A percentile compares a stretch with the other conserved stretches of the same genome.
Evolutionary conservation across 2,329 filamentous ascomycete genomes (phyloP).

Genomic region (Cordyceps militaris): DNA sequence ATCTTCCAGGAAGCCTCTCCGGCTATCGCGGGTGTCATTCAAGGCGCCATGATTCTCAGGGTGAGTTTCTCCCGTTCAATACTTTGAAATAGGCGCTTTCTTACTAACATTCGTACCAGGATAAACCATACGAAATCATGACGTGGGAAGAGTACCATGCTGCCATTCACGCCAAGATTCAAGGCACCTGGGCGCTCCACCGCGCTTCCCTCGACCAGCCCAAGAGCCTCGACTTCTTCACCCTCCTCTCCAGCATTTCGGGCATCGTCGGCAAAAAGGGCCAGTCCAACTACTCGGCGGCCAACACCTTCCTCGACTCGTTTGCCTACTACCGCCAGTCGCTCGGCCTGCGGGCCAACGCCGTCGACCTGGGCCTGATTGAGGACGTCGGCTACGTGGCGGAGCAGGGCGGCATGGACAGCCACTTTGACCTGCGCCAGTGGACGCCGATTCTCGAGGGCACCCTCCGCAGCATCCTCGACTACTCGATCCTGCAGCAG

Average conservation of each 20-base stretch:
- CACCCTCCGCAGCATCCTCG: conserved; percentile 22
- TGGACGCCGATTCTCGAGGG: conserved; percentile 23
- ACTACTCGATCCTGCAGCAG: conserved; percentile 23
- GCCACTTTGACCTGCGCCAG: conserved; percentile 10
- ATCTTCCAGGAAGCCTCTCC: conserved; percentile 7
- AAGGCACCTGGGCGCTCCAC: conserved; percentile 29
- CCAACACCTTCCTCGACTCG: conserved; percentile 33
- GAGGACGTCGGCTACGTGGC: conserved; percentile 30
- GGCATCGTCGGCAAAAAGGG: conserved; percentile 25
- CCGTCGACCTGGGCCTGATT: conserved; percentile 30
- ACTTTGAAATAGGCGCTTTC: background rate
- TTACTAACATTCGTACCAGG: background rate
- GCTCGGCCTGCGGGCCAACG: conserved; percentile 15
- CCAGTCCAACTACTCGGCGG: conserved; percentile 34
- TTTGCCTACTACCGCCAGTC: conserved; percentile 28
- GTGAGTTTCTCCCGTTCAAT: background rate
- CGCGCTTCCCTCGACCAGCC: conserved; percentile 9
- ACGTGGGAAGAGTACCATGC: conserved; percentile 23
- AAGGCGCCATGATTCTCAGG: conserved; percentile 29
- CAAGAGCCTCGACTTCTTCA: conserved; percentile 27
- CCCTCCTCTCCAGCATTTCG: conserved; percentile 25
- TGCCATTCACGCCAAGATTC: conserved; percentile 22
- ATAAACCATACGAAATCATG: conserved; percentile 22
- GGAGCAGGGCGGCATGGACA: conserved; percentile 6
- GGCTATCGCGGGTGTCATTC: conserved; percentile 30